Base-by-base conservation (phyloP, 768 basidiomycete species). In the Leccinum fibrillosum region DNA sequence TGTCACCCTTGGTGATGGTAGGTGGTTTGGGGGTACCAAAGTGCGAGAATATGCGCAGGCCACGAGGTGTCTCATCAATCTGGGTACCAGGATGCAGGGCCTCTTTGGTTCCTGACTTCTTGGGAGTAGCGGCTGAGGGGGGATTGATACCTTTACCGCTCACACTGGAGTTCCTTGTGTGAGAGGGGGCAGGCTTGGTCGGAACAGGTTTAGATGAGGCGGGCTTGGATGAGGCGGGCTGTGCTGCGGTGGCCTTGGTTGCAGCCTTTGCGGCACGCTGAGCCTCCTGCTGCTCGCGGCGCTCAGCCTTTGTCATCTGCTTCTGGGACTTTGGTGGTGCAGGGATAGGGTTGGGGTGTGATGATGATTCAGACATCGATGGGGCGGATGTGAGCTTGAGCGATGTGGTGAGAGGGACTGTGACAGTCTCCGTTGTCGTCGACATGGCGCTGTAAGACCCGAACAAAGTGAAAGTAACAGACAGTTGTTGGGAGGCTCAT, bases 1-100 rank as follows among this genome's bases (percentile, higher is more conserved):
- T 90, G 66, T 92, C 89, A 39, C 90, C 90, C 70, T 94, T 92
- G 55, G 81, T 77, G 42, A 75, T 70, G 64, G 68, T 66, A 17
- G 71, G 70, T 30, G 75, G 69, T 64, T 89, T 91, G 17, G 88
- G 89, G 28, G 88, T 74, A 39, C 88, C 90, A 72, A 94, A 94
- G 73, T 93, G 92, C 45, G 89, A 86, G 71, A 93, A 93, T 65
- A 93, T 93, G 51, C 86, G 83, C 52, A 91, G 71, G n/a, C 88
- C 86, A 53, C 84, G 85, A 21, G 70, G 75, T 15, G 74, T 69
- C 34, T 75, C 75, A 17, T 78, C 78, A 0, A 62, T 10, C 47
- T 59, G 75, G 56, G 42, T 61, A 64, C 55, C 75, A 71, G 49
- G 74, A 48, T 70, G 56, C 13, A 28, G n/a, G n/a, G 35, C 39